Percentiles rank a stretch among this genome's conserved stretches.
Conservation (phyloP, 441 rosid genomes). For the Jatropha multifida region DNA sequence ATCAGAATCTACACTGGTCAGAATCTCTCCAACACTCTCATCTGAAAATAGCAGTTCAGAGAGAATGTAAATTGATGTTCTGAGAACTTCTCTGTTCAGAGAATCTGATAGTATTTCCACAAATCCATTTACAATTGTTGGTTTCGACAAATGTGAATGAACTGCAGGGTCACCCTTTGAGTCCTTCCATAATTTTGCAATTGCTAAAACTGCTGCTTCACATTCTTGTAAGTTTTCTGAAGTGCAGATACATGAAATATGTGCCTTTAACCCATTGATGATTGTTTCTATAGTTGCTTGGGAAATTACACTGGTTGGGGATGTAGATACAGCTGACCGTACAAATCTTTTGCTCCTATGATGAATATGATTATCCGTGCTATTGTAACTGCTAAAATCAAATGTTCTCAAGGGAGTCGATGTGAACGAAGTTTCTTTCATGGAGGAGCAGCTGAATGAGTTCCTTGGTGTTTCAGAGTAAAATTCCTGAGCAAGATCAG, state of each 20-base stretch:
- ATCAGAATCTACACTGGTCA: slow-evolving; percentile 62
- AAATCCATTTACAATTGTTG: slow-evolving; percentile 52
- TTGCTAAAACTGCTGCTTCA: slow-evolving; percentile 53
- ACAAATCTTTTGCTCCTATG: slow-evolving; percentile 40
- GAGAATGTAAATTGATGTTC: slow-evolving; percentile 47
- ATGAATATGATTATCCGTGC: slow-evolving; percentile 27
- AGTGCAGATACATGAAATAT: slow-evolving; percentile 54
- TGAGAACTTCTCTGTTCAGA: slow-evolving; percentile 49
- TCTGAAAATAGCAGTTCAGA: slow-evolving; percentile 45
- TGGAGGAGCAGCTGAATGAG: slow-evolving; percentile 33
- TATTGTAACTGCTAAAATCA: slow-evolving; percentile 20
- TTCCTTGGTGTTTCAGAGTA: slow-evolving; percentile 53
- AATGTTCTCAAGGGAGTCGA: slow-evolving; percentile 28
- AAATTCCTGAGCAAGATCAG: slow-evolving; percentile 65
- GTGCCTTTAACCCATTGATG: slow-evolving; percentile 48
- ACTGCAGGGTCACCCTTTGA: slow-evolving; percentile 52
- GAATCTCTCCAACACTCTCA: slow-evolving; percentile 48
- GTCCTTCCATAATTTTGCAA: slow-evolving; percentile 60
- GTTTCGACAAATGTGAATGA: slow-evolving; percentile 52
- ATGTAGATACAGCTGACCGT: slow-evolving; percentile 30
- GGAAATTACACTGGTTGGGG: slow-evolving; percentile 68
- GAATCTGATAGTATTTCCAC: slow-evolving; percentile 61
- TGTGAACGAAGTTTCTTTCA: slow-evolving; percentile 24
- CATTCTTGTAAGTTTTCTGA: slow-evolving; percentile 63
- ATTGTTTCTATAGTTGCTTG: slow-evolving; percentile 55